phyloP scores from a whole-genome alignment of 1,284 basidiomycete species.

The Leccinum griseonigrum region DNA sequence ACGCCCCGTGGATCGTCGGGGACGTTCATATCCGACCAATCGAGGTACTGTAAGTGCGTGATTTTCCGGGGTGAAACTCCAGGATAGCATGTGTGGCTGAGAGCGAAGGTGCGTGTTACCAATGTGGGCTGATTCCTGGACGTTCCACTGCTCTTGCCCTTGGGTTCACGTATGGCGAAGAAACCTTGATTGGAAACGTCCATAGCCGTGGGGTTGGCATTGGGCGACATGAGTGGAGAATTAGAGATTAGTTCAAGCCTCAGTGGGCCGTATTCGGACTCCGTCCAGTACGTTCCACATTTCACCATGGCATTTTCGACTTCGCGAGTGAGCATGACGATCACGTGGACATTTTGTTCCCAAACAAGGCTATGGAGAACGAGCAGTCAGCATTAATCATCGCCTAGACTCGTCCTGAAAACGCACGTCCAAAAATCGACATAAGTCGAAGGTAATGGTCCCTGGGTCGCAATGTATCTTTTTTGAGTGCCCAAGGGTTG shows the following conservation, averaged over 20 bases:
- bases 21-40: constrained; percentile 94
- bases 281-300: constrained; percentile 90
- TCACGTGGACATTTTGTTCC: constrained; percentile 79
- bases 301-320: constrained; percentile 88
- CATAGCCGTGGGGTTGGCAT: not conserved
- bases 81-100: constrained; percentile 62
- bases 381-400: constrained; percentile 9
- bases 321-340: constrained; percentile 91
- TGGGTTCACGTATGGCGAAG: constrained; percentile 30
- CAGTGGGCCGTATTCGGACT: constrained; percentile 69
- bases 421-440: constrained; percentile 95
- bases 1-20: constrained; percentile 78
- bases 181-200: constrained; percentile 30
- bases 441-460: constrained; percentile 88
- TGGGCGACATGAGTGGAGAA: constrained; percentile 40
- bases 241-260: constrained; percentile 63
- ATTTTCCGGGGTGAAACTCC: constrained; percentile 57
- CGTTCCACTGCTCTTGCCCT: not conserved
- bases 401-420: not conserved
- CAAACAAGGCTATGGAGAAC: constrained; percentile 60
- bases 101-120: constrained; percentile 70
- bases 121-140: constrained; percentile 32
- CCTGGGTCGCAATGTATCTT: constrained; percentile 95
- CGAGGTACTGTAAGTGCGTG: constrained; percentile 84
- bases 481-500: constrained; percentile 79